These are phyloP conservation scores for Meyerozyma smithsonii DNA, from an alignment of 1,139 yeast genomes.

Conservation along the genomic window DNA sequence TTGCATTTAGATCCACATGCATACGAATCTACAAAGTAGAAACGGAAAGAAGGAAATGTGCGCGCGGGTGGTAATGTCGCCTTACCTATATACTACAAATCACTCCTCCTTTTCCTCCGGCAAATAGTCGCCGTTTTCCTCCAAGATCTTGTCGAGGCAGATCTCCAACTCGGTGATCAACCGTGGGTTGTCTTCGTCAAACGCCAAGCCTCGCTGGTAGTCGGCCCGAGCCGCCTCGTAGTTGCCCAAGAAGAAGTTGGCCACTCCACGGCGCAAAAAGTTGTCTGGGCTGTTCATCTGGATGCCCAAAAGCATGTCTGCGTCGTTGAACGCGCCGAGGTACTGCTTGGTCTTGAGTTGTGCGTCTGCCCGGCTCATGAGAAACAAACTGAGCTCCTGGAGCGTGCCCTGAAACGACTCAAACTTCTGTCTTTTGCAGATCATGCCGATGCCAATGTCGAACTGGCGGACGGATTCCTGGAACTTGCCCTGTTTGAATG, in stretches of 20 bases:
- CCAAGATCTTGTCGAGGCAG: conserved; percentile 43
- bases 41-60: neutral
- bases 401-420: conserved; percentile 78
- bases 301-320: conserved; percentile 63
- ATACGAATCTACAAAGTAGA: no score
- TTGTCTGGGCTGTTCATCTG: conserved; percentile 72
- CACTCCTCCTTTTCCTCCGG: conserved; percentile 7
- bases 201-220: conserved; percentile 71
- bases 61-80: conserved; percentile 5
- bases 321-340: conserved; percentile 75
- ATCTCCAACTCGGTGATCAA: conserved; percentile 37
- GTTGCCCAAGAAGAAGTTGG: conserved; percentile 65
- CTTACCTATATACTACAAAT: conserved; percentile 3
- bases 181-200: conserved; percentile 50
- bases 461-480: conserved; percentile 73
- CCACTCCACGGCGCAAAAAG: conserved; percentile 77
- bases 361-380: conserved; percentile 83
- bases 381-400: conserved; percentile 68
- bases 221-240: conserved; percentile 69
- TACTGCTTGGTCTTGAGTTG: conserved; percentile 60
- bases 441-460: conserved; percentile 76
- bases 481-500: conserved; percentile 57
- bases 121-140: conserved; percentile 46
- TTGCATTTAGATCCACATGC: no score
- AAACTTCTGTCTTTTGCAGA: conserved; percentile 75